Base-by-base conservation (phyloP, 208 protist genomes). In the Trypanosoma melophagium region DNA sequence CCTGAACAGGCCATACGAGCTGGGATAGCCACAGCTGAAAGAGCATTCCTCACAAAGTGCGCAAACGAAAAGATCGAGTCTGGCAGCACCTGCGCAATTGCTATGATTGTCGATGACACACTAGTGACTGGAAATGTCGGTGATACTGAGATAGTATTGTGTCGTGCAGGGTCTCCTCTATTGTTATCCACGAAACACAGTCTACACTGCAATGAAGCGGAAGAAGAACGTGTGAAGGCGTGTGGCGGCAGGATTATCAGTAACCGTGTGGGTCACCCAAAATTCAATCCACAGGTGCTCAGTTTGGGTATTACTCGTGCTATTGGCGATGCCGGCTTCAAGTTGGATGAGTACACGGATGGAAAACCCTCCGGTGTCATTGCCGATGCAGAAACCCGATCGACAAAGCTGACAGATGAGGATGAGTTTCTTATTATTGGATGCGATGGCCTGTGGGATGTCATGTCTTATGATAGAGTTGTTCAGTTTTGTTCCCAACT, bases 321-420 rank as follows among this genome's bases (percentile, higher is more conserved):
- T 19, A 93, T 98, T 62, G 97, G 97, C n/a, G 97, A 98, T 77
- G 94, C 95, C 31, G 84, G 77, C 22, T 98, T 97, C 71, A 96
- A 96, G 74, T 73, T 93, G 58, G 81, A 83, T 14, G 79, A 89
- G 63, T 92, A 87, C 72, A 92, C 90, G 3, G 83, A 92, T 60
- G 88, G 84, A 13, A 91, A 90, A 65, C 81, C 79, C 7, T 93
- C 86, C 13, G 87, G 84, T 10, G 80, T 96, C 41, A 94, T 92
- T 54, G 84, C 84, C 8, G 81, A 83, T 28, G 88, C 90, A 14
- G 77, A 89, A 70, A 89, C 82, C 21, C 76, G 52, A 10, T 80
- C 84, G 22, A 87, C 76, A 10, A 78, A 80, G 42, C 79, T 94
- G 21, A 89, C 80, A 19, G 74, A 81, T 50, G 85, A 90, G 57